Percentiles rank a stretch among this genome's conserved stretches.
Evolutionary conservation across 1,139 yeast species (phyloP).

Genomic region (Geotrichum bryndzae): DNA sequence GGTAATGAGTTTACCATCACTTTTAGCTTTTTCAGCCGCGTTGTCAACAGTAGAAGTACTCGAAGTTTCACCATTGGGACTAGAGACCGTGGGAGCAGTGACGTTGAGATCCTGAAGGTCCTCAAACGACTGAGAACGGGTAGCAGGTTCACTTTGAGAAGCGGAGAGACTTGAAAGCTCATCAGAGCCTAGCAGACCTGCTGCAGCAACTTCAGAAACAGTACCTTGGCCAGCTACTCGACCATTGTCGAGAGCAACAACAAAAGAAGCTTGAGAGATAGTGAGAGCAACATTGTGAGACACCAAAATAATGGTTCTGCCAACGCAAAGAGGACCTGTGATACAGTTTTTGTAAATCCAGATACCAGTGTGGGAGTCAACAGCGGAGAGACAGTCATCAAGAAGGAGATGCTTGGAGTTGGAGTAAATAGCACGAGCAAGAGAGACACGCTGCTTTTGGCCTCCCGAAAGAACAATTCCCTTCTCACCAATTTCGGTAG

Average conservation of each 20-base stretch:
- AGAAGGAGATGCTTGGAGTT: conserved; percentile 71
- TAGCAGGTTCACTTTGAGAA: conserved; percentile 42
- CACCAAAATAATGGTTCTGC: conserved; percentile 82
- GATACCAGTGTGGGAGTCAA: conserved; percentile 92
- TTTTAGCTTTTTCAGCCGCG: conserved; percentile 11
- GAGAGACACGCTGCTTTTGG: conserved; percentile 89
- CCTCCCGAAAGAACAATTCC: conserved; percentile 96
- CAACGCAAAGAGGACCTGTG: conserved; percentile 74
- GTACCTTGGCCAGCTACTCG: conserved; percentile 66
- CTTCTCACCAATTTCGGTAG: conserved; percentile 87
- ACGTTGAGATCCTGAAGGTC: conserved; percentile 34
- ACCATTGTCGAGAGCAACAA: conserved; percentile 79
- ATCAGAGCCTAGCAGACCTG: conserved; percentile 71
- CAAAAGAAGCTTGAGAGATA: conserved; percentile 69
- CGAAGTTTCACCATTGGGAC: conserved; percentile 28
- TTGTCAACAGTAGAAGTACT: conserved; percentile 18
- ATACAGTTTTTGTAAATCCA: conserved; percentile 89
- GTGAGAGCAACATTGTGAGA: conserved; percentile 91
- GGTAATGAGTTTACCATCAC: conserved; percentile 59
- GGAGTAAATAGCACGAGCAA: conserved; percentile 89
- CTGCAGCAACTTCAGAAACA: conserved; percentile 63
- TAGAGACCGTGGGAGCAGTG: conserved; percentile 27
- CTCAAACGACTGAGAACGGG: conserved; percentile 41
- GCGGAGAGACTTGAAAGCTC: conserved; percentile 51
- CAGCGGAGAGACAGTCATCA: conserved; percentile 94